Conservation (phyloP, 768 basidiomycete genomes). For the Kwoniella botswanensis region DNA sequence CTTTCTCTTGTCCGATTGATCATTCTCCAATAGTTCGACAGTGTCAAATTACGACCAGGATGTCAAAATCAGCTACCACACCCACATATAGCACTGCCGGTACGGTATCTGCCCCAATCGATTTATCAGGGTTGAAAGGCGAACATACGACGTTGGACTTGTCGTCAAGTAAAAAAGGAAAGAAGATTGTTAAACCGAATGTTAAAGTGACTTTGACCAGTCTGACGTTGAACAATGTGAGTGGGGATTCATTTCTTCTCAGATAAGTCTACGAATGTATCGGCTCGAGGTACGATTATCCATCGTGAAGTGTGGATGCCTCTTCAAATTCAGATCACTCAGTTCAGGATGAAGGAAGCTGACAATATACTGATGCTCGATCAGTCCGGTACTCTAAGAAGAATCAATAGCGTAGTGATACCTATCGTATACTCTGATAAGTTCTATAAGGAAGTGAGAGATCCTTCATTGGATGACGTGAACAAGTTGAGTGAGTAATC, state of each 20-base stretch:
- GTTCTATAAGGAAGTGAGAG: slow-evolving; percentile 54
- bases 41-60: background rate
- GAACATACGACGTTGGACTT: slow-evolving; percentile 39
- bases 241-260: slow-evolving; percentile 8
- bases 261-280: too few relatives aligned
- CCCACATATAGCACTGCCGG: slow-evolving; percentile 47
- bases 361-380: background rate
- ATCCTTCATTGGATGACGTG: slow-evolving; percentile 49
- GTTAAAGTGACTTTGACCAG: slow-evolving; percentile 55
- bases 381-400: slow-evolving; percentile 53
- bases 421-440: slow-evolving; percentile 55
- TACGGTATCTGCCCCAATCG: slow-evolving; percentile 49
- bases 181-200: slow-evolving; percentile 46
- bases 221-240: slow-evolving; percentile 56
- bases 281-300: too few relatives aligned
- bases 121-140: slow-evolving; percentile 43
- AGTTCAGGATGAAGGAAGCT: background rate
- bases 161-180: slow-evolving; percentile 27
- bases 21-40: too few relatives aligned
- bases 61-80: slow-evolving; percentile 11
- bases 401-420: slow-evolving; percentile 52
- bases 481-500: slow-evolving; percentile 54
- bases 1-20: too few relatives aligned
- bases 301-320: too few relatives aligned
- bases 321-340: too few relatives aligned